Base-by-base conservation (phyloP, 2,329 filamentous ascomycete species). In the Lecanicillium sp. region DNA sequence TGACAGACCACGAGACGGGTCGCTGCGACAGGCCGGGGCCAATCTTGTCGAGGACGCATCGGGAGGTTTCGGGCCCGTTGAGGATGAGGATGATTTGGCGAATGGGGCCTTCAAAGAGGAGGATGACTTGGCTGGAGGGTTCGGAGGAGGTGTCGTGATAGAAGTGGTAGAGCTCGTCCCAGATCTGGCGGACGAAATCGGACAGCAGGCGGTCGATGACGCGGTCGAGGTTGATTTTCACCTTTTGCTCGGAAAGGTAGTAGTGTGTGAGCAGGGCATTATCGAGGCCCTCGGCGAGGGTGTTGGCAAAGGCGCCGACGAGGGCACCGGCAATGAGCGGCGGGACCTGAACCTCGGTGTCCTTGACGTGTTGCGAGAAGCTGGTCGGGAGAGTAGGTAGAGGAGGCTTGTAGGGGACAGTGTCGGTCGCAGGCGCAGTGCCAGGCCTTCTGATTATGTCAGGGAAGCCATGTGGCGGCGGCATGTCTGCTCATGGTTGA, bases 211-310 rank as follows among this genome's bases (percentile, higher is more conserved):
- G 55, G 41, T 63, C 60, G 20, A 63, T 32, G 4, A 61, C 57
- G 1, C 58, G 49, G 31, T 63, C 60, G 14, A 63, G 46, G 31
- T 62, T 62, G 39, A 61, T 39, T 18, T 47, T 50, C 5, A 58
- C 49, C 18, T 50, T 53, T 34, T 57, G 50, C 33, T 60, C 56
- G 14, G 52, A 45, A 6, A 59, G 47, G 39, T 63, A 63, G 30
- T 63, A 63, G 41, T 63, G 54, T 4, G 58, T 57, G 36, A 62
- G 53, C 15, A 63, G 55, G 15, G 58, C 57, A 46, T 62, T 60
- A 38, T 53, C 47, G 30, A 63, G 46, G 3, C 52, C 55, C 17
- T 61, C 57, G 22, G 55, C 56, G 33, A 63, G 45, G 19, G 57
- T 50, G 29, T 52, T 49, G 10, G 60, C 57, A 42, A 62, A 62